phyloP scores from a whole-genome alignment of 2,329 filamentous ascomycete genomes.

The Penicillium sp. region DNA sequence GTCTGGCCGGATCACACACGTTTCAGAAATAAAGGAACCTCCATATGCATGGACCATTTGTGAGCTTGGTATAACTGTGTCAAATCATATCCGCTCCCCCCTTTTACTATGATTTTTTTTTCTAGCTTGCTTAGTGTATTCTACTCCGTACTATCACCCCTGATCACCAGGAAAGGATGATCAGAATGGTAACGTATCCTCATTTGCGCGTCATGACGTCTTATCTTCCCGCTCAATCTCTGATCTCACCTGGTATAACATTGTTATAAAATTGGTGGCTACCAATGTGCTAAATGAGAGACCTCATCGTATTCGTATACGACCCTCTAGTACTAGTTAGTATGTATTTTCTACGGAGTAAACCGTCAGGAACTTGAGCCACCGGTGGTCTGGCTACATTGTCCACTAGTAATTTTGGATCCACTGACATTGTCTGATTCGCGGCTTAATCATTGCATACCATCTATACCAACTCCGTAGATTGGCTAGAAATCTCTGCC shows the following conservation, averaged over 20 bases:
- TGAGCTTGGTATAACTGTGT: neutral
- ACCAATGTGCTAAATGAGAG: neutral
- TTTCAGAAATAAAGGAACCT: slow-evolving; percentile 6
- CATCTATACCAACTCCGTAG: neutral
- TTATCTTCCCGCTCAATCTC: neutral
- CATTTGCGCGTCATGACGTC: slow-evolving; percentile 4
- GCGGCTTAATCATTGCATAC: neutral
- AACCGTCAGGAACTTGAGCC: neutral
- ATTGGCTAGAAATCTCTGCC: slow-evolving; percentile 10
- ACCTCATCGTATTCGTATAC: neutral
- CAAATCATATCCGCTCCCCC: neutral
- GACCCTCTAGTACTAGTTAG: neutral
- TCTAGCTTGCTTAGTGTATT: neutral
- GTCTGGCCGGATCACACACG: neutral
- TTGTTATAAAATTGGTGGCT: neutral
- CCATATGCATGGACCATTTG: neutral
- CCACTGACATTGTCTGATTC: neutral
- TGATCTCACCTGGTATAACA: neutral
- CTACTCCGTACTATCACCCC: neutral
- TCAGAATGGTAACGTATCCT: slow-evolving; percentile 2
- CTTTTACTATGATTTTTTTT: neutral
- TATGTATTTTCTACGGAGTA: neutral
- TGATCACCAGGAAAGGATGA: slow-evolving; percentile 7
- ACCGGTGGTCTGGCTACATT: neutral
- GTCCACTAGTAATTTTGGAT: neutral